Evolutionary conservation across 2,329 filamentous ascomycete species (phyloP).

Genomic region (Teratosphaeria viscida): DNA sequence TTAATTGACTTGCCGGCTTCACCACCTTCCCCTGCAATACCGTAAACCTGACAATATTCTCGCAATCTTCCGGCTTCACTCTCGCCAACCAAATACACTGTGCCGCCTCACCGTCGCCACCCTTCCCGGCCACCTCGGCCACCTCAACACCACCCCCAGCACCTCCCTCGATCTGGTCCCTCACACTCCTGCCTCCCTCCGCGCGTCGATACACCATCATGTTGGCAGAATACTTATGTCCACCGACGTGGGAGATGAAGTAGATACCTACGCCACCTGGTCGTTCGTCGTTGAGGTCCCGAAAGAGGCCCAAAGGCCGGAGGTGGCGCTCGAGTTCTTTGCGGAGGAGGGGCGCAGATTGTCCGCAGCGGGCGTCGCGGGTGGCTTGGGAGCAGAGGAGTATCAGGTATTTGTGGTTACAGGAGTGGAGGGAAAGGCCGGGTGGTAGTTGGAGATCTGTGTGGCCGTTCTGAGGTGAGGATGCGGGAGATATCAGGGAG

Average conservation of each 20-base stretch:
- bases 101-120: constrained; percentile 45
- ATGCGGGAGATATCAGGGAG: constrained; percentile 43
- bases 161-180: constrained; percentile 10
- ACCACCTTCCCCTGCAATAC: constrained; percentile 88
- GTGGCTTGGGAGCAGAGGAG: constrained; percentile 89
- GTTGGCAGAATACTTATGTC: constrained; percentile 93
- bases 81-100: constrained; percentile 92
- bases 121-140: constrained; percentile 25
- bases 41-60: constrained; percentile 83
- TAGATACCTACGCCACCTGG: constrained; percentile 91
- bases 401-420: constrained; percentile 76
- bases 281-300: constrained; percentile 78
- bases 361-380: constrained; percentile 89
- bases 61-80: constrained; percentile 77
- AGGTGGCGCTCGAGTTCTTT: constrained; percentile 85
- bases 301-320: constrained; percentile 69
- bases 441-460: constrained; percentile 11
- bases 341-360: constrained; percentile 80
- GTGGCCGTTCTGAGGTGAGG: constrained; percentile 17
- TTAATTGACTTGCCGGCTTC: constrained; percentile 73
- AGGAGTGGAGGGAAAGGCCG: constrained; percentile 49
- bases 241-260: constrained; percentile 92
- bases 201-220: constrained; percentile 76
- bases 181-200: constrained; percentile 17
- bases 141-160: constrained; percentile 21